Percentiles rank a stretch among this genome's conserved stretches.
Evolutionary conservation across 2,329 filamentous ascomycete genomes (phyloP).

Genomic region (Falciphora oryzae): DNA sequence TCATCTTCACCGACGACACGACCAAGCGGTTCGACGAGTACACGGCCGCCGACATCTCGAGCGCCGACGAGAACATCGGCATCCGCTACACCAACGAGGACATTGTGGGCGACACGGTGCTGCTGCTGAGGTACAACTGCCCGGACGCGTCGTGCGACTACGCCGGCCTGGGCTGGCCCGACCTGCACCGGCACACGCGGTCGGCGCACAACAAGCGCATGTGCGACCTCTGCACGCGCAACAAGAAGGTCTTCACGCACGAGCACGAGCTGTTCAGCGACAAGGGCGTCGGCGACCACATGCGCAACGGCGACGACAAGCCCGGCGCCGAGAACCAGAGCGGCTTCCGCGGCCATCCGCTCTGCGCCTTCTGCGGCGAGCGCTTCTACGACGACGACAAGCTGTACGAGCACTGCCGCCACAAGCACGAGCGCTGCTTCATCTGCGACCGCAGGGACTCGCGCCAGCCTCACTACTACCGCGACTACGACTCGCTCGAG

Average conservation of each 20-base stretch:
- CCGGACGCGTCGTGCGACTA: slow-evolving; percentile 76
- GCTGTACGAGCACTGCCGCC: slow-evolving; percentile 85
- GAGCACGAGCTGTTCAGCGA: slow-evolving; percentile 89
- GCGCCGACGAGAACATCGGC: slow-evolving; percentile 77
- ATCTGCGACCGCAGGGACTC: slow-evolving; percentile 73
- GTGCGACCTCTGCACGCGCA: slow-evolving; percentile 83
- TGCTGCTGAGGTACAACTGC: slow-evolving; percentile 91
- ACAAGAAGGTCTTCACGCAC: slow-evolving; percentile 98
- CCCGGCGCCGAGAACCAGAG: slow-evolving; percentile 88
- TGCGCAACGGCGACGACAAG: slow-evolving; percentile 84
- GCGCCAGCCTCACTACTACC: slow-evolving; percentile 80
- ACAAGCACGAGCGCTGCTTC: slow-evolving; percentile 92
- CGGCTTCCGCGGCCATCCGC: slow-evolving; percentile 90
- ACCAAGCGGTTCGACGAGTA: slow-evolving; percentile 86
- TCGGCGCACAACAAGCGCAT: slow-evolving; percentile 78
- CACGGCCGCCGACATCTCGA: slow-evolving; percentile 63
- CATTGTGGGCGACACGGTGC: slow-evolving; percentile 84
- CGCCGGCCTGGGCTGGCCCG: slow-evolving; percentile 63
- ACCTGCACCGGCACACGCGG: slow-evolving; percentile 69
- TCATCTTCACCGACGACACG: slow-evolving; percentile 86
- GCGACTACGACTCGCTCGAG: slow-evolving; percentile 81
- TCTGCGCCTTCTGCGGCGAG: slow-evolving; percentile 87
- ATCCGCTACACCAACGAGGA: slow-evolving; percentile 86
- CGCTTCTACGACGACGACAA: slow-evolving; percentile 96
- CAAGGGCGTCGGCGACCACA: slow-evolving; percentile 77